Evolutionary conservation across 257 asterid genomes (phyloP).

Genomic region (Solanum rostratum): DNA sequence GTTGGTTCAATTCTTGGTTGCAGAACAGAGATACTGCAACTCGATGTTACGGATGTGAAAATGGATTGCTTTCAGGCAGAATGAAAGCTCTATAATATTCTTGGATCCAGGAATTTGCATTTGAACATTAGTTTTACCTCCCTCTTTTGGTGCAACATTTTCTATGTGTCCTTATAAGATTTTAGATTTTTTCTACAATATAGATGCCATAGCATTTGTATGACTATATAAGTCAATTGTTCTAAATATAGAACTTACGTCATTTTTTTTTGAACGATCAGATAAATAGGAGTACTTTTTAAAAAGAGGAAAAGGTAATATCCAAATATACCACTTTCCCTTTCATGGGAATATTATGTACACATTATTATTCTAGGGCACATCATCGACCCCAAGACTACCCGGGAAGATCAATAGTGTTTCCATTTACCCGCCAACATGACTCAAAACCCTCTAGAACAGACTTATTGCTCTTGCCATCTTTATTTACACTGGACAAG

Average conservation of each 20-base stretch:
- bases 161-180: not conserved
- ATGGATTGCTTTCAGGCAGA: slow-evolving; percentile 70
- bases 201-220: not conserved
- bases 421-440: too few species aligned
- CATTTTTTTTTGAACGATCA: not conserved
- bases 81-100: not conserved
- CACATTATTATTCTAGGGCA: not conserved
- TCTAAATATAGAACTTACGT: not conserved
- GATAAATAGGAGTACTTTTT: not conserved
- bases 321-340: not conserved
- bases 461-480: not conserved
- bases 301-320: not conserved
- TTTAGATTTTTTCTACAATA: not conserved
- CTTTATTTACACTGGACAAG: not conserved
- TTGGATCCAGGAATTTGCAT: not conserved
- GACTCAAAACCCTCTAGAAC: too few species aligned
- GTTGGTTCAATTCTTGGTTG: slow-evolving; percentile 84
- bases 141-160: not conserved
- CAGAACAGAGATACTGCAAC: slow-evolving; percentile 93
- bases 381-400: not conserved
- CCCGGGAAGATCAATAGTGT: too few species aligned
- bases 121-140: not conserved
- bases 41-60: slow-evolving; percentile 95
- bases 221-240: not conserved
- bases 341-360: not conserved